Conservation (phyloP, 1,284 basidiomycete genomes). For the Inonotus hispidus region DNA sequence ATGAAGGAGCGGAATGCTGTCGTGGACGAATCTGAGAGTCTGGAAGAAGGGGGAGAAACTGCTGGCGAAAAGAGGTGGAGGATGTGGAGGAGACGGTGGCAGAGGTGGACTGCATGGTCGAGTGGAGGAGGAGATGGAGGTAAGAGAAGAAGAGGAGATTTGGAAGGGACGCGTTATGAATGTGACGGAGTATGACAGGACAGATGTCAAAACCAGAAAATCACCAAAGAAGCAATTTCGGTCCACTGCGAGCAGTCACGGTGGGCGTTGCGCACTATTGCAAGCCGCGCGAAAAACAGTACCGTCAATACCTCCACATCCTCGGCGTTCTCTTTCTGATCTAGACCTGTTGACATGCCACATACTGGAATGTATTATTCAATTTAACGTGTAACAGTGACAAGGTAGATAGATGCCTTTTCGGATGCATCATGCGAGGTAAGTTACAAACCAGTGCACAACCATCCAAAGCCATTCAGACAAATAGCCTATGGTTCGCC, state of each 20-base stretch:
- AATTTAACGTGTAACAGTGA: neutral
- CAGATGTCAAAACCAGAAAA: slow-evolving; percentile 1
- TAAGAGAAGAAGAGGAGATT: neutral
- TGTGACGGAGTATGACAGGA: slow-evolving; percentile 1
- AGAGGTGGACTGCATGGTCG: slow-evolving; percentile 13
- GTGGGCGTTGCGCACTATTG: neutral
- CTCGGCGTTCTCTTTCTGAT: neutral
- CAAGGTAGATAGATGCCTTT: neutral
- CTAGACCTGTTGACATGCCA: neutral
- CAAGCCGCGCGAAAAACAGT: neutral
- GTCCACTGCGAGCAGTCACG: neutral
- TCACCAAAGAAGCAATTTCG: slow-evolving; percentile 5
- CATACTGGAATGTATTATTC: neutral
- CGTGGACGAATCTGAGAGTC: slow-evolving; percentile 12
- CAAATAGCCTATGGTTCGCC: slow-evolving; percentile 10
- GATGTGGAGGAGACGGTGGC: slow-evolving; percentile 4
- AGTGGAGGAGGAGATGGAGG: slow-evolving; percentile 8
- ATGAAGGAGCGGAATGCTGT: slow-evolving; percentile 18
- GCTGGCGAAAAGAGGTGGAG: slow-evolving; percentile 9
- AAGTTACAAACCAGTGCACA: slow-evolving; percentile 4
- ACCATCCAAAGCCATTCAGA: neutral
- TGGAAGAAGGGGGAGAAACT: slow-evolving; percentile 17
- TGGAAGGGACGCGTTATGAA: neutral
- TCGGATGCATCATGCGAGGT: slow-evolving; percentile 4
- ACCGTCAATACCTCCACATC: neutral